Evolutionary conservation across 2,329 filamentous ascomycete genomes (phyloP).

Genomic region (Clarireedia hainanense): DNA sequence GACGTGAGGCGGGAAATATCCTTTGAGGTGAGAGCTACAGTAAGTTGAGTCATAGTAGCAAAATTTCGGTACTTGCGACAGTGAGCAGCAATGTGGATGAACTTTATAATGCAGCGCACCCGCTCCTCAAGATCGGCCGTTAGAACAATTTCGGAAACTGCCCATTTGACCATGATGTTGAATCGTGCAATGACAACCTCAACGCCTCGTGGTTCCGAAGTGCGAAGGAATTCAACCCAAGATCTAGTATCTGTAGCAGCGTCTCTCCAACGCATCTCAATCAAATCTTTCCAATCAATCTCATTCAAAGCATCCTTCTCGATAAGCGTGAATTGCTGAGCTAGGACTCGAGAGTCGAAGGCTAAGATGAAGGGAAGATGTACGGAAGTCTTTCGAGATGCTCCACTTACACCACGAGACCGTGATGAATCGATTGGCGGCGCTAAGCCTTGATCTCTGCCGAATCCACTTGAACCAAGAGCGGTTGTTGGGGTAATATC

Average conservation of each 20-base stretch:
- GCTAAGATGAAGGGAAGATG: slow-evolving; percentile 76
- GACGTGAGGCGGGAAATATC: slow-evolving; percentile 59
- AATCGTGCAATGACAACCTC: slow-evolving; percentile 81
- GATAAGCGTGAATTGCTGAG: slow-evolving; percentile 77
- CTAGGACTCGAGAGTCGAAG: slow-evolving; percentile 70
- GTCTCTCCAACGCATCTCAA: slow-evolving; percentile 77
- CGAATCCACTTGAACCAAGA: slow-evolving; percentile 10
- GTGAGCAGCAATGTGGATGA: slow-evolving; percentile 72
- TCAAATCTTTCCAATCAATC: slow-evolving; percentile 81
- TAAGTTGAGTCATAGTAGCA: slow-evolving; percentile 74
- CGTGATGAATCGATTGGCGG: slow-evolving; percentile 20
- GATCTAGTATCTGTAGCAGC: slow-evolving; percentile 58
- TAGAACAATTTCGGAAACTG: slow-evolving; percentile 69
- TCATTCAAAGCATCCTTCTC: slow-evolving; percentile 81
- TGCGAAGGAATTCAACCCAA: slow-evolving; percentile 75
- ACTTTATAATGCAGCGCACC: slow-evolving; percentile 70
- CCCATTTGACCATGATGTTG: slow-evolving; percentile 85
- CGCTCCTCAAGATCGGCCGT: slow-evolving; percentile 66
- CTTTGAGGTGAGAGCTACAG: slow-evolving; percentile 66
- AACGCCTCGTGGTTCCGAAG: slow-evolving; percentile 64
- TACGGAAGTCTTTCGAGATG: slow-evolving; percentile 26
- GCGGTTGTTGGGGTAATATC: slow-evolving; percentile 25
- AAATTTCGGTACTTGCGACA: slow-evolving; percentile 73
- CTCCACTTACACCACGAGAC: slow-evolving; percentile 20
- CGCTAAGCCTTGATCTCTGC: slow-evolving; percentile 14